Evolutionary conservation across 164 flowering plant species (phyloP), one percentile per base, ranked within the genome.

Genomic region (Cinnamomum chago): DNA sequence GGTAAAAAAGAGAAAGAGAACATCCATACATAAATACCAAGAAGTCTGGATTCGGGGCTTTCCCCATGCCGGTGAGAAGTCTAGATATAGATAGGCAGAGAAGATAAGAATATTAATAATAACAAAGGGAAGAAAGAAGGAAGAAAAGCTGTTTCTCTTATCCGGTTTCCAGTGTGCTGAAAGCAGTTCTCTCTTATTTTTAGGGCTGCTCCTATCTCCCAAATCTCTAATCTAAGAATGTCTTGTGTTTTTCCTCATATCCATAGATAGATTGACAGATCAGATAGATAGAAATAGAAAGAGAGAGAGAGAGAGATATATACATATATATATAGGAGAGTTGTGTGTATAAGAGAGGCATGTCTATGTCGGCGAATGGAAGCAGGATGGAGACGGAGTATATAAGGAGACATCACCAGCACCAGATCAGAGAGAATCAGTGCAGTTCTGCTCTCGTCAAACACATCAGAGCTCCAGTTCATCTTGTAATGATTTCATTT

Each of bases 401-500:
- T 77, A 80, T 85, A 52, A 25, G 83, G 77, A 86, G 87, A 69
- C 86, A 86, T 73, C 95, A 90, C 73, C 78, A 73, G 76, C 92
- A 90, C 65, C 85, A 89, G 62, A 79, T 73, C n/a, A 78, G 74
- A 5, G 88, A 80, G 25, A 82, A 87, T 73, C 95, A 90, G 88
- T 89, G 92, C 73, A 82, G 80, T 58, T 89, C 95, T 3, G 80
- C 86, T 64, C 84, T 90, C 28, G 81, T 83, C 55, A 89, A 88
- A 71, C 92, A 86, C 82, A 87, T 90, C 89, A 87, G 78, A 68
- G 92, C 95, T 70, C 92, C 92, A 14, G 83, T 88, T 79, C 89
- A 65, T 76, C 92, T 90, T 52, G 95, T 90, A 82, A 68, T 50
- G 70, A 40, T 40, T 55, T 18, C 60, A 11, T 79, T 81, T 84